phyloP scores from a whole-genome alignment of 257 asterid genomes.

The Dorcoceras hygrometricum region DNA sequence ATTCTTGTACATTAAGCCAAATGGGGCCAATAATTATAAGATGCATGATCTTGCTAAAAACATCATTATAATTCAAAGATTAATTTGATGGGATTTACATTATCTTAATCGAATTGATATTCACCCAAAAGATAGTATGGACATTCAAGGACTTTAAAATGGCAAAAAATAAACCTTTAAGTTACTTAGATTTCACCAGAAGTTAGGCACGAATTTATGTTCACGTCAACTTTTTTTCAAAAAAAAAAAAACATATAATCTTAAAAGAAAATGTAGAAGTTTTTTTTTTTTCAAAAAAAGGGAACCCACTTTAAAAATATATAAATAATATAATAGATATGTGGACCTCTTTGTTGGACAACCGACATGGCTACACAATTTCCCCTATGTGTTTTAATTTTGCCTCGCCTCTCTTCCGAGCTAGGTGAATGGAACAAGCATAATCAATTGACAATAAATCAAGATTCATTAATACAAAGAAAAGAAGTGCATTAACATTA shows the following conservation, averaged over 20 bases:
- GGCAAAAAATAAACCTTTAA: too few species aligned
- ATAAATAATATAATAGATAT: too few species aligned
- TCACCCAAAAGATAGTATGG: conserved; percentile 11
- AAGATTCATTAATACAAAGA: neutral
- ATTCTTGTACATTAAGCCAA: conserved; percentile 22
- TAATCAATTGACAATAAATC: conserved; percentile 2
- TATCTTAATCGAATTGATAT: neutral
- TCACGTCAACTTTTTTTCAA: too few species aligned
- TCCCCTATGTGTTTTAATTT: too few species aligned
- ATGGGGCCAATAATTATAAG: conserved; percentile 22
- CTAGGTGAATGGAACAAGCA: conserved; percentile 1
- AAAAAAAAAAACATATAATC: too few species aligned
- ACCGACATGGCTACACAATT: neutral
- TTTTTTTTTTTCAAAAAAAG: too few species aligned
- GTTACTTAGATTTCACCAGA: too few species aligned
- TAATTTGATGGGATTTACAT: conserved; percentile 4
- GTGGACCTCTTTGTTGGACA: neutral
- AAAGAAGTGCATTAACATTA: conserved; percentile 1
- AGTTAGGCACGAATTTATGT: too few species aligned
- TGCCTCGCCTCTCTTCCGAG: neutral
- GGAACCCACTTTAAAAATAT: too few species aligned
- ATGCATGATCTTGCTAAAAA: neutral
- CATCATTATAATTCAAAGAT: conserved; percentile 7
- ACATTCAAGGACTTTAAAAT: neutral
- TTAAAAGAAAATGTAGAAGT: too few species aligned